Evolutionary conservation across 805 yeast species (phyloP).

Genomic region (Monosporozyma aerobia): DNA sequence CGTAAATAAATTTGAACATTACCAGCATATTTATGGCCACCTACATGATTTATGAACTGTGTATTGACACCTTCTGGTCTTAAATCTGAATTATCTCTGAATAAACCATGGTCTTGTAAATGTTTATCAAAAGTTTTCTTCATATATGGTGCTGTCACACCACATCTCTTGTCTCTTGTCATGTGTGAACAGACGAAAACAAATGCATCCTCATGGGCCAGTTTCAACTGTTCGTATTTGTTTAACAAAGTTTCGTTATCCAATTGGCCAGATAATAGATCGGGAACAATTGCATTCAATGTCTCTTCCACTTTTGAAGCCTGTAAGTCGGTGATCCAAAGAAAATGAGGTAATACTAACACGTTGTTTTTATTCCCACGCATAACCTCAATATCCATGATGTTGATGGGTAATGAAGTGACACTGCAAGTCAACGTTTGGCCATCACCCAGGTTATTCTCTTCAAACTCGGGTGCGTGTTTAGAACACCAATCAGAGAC

Average conservation of each 20-base stretch:
- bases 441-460: constrained; percentile 24
- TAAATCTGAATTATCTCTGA: constrained; percentile 68
- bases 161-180: constrained; percentile 89
- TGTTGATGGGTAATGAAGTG: constrained; percentile 43
- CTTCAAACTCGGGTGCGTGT: constrained; percentile 12
- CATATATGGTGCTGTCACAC: constrained; percentile 87
- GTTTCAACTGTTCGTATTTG: constrained; percentile 27
- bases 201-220: constrained; percentile 36
- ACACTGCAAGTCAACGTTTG: constrained; percentile 30
- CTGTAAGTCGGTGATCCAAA: constrained; percentile 51
- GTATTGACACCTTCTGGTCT: constrained; percentile 70
- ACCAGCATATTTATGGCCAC: constrained; percentile 94
- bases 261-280: constrained; percentile 25
- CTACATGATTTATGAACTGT: constrained; percentile 73
- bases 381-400: constrained; percentile 35
- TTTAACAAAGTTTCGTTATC: constrained; percentile 25
- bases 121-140: constrained; percentile 67
- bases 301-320: constrained; percentile 36
- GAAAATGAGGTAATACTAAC: constrained; percentile 62
- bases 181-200: constrained; percentile 80
- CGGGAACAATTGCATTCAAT: constrained; percentile 37
- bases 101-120: constrained; percentile 59
- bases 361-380: constrained; percentile 46
- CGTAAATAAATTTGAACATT: constrained; percentile 70
- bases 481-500: constrained; percentile 34